phyloP scores from a whole-genome alignment of 2,329 filamentous ascomycete genomes.

The Chaetomiaceae sp. region DNA sequence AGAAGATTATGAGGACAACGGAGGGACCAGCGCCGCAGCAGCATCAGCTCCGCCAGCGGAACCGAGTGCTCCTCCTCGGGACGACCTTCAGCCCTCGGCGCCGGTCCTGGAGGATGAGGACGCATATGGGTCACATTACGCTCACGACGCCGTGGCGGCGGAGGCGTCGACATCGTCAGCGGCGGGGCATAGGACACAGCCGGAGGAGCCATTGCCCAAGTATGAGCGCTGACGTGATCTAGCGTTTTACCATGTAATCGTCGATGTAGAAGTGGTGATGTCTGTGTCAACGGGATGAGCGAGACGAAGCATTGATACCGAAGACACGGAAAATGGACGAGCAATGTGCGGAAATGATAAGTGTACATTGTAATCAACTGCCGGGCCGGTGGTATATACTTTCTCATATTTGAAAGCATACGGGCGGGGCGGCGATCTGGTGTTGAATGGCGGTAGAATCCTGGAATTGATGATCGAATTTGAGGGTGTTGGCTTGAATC shows the following conservation, averaged over 20 bases:
- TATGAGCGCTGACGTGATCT: conserved; percentile 31
- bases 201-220: conserved; percentile 29
- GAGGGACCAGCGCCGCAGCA: conserved; percentile 23
- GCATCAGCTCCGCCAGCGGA: conserved; percentile 30
- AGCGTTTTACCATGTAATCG: too few relatives aligned
- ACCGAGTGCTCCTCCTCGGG: conserved; percentile 26
- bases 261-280: too few relatives aligned
- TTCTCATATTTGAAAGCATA: not conserved
- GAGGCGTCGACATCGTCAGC: conserved; percentile 1
- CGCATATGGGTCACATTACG: conserved; percentile 29
- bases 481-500: not conserved
- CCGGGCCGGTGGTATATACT: not conserved
- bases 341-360: not conserved
- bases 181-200: not conserved
- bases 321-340: not conserved
- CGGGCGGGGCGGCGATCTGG: not conserved
- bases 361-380: conserved; percentile 15
- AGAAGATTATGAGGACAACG: conserved; percentile 43
- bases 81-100: conserved; percentile 48
- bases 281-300: too few relatives aligned
- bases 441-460: not conserved
- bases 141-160: conserved; percentile 18
- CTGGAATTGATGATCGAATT: not conserved
- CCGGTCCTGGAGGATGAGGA: conserved; percentile 50
- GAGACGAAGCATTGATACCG: too few relatives aligned